Percentiles rank a stretch among this genome's conserved stretches.
These are phyloP conservation scores for Pseudoscleropodium purum DNA, from an alignment of 225 moss, liverwort and hornwort species.

Conservation along the genomic window DNA sequence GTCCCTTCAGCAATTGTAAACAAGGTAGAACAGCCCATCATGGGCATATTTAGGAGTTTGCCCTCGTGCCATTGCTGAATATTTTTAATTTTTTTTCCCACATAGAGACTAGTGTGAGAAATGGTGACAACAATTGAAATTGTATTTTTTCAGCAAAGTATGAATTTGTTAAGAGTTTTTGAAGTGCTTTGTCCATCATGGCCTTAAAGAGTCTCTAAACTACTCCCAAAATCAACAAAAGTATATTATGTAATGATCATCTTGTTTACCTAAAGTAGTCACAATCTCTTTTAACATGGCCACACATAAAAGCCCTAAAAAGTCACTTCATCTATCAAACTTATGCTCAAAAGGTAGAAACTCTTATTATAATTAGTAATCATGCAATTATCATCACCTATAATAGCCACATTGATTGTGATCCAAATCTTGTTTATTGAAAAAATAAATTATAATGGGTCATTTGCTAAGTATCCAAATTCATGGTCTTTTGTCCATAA, in stretches of 20 bases:
- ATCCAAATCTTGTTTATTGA: background rate
- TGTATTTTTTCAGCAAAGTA: background rate
- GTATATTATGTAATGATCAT: background rate
- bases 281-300: background rate
- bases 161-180: background rate
- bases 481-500: background rate
- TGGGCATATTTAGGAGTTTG: background rate
- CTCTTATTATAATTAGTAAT: background rate
- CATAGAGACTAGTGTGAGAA: background rate
- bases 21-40: background rate
- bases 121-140: fast-evolving
- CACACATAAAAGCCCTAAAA: background rate
- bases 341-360: background rate
- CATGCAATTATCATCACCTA: fast-evolving
- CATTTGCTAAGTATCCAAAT: fast-evolving
- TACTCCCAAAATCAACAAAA: background rate
- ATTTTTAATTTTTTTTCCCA: background rate
- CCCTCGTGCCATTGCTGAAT: background rate
- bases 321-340: background rate
- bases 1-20: too few species aligned
- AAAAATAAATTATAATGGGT: background rate
- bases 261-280: background rate
- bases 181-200: background rate
- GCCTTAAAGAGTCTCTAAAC: fast-evolving
- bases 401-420: background rate